phyloP scores from a whole-genome alignment of 345 rosid species.

The Garcia nutans region DNA sequence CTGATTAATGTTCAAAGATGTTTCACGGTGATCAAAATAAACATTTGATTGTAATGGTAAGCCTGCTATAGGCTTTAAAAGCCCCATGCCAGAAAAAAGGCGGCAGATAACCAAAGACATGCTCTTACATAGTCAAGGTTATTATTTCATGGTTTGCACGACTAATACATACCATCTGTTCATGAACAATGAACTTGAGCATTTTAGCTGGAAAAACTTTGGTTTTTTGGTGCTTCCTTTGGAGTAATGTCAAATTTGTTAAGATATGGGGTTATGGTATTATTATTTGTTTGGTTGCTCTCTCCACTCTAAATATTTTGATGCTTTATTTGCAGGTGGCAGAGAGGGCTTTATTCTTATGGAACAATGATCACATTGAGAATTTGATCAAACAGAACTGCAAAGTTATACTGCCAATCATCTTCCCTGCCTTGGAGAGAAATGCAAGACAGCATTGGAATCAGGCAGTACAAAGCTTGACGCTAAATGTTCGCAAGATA shows the following conservation, averaged over 20 bases:
- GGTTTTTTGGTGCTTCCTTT: not conserved
- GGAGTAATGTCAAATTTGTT: not conserved
- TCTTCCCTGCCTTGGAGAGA: slow-evolving; percentile 69
- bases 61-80: not conserved
- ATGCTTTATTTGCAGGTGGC: slow-evolving; percentile 52
- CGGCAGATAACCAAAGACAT: not conserved
- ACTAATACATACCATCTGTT: no score
- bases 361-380: slow-evolving; percentile 91
- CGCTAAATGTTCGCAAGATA: slow-evolving; percentile 68
- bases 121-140: not conserved
- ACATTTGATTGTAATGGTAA: not conserved
- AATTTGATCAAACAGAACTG: slow-evolving; percentile 73
- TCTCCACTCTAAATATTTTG: no score
- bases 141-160: no score
- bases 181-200: no score
- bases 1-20: not conserved
- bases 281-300: not conserved
- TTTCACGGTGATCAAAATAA: not conserved
- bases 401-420: slow-evolving; percentile 68
- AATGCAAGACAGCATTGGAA: slow-evolving; percentile 77
- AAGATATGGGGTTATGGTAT: not conserved
- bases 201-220: no score
- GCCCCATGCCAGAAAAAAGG: not conserved
- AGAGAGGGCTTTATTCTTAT: slow-evolving; percentile 77
- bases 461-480: slow-evolving; percentile 77